These are phyloP conservation scores for Suhomyces sp. DNA, from an alignment of 805 yeast genomes.

Conservation along the genomic window DNA sequence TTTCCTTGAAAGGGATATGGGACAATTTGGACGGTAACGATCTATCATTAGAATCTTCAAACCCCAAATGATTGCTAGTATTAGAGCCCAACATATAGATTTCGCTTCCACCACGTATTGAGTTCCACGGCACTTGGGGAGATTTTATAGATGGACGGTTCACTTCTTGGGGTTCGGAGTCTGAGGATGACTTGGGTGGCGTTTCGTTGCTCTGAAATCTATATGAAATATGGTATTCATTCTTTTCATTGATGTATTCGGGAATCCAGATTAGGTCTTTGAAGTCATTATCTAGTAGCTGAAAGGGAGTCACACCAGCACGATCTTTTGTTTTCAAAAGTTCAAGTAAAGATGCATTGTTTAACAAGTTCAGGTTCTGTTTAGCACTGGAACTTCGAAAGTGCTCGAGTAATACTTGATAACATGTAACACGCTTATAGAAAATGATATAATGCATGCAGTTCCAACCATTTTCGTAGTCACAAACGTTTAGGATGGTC, in stretches of 20 bases:
- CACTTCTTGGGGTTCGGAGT: background rate
- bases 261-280: conserved; percentile 45
- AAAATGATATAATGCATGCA: conserved; percentile 69
- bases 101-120: conserved; percentile 53
- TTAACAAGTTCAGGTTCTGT: conserved; percentile 10
- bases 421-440: conserved; percentile 54
- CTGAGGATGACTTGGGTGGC: background rate
- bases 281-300: conserved; percentile 50
- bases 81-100: conserved; percentile 63
- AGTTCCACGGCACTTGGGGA: conserved; percentile 32
- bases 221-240: conserved; percentile 25
- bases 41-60: conserved; percentile 56
- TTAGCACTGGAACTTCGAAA: conserved; percentile 15
- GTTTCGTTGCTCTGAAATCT: conserved; percentile 14
- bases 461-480: conserved; percentile 80
- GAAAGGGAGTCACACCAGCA: conserved; percentile 69
- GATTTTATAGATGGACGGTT: conserved; percentile 7
- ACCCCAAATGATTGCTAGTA: conserved; percentile 59
- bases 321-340: conserved; percentile 62
- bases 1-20: conserved; percentile 22
- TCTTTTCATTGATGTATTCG: conserved; percentile 34
- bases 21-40: conserved; percentile 40
- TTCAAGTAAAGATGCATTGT: conserved; percentile 25
- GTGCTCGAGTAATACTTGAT: conserved; percentile 36
- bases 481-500: conserved; percentile 39